phyloP scores from a whole-genome alignment of 2,329 filamentous ascomycete genomes.

The Aspergillus arachidicola region DNA sequence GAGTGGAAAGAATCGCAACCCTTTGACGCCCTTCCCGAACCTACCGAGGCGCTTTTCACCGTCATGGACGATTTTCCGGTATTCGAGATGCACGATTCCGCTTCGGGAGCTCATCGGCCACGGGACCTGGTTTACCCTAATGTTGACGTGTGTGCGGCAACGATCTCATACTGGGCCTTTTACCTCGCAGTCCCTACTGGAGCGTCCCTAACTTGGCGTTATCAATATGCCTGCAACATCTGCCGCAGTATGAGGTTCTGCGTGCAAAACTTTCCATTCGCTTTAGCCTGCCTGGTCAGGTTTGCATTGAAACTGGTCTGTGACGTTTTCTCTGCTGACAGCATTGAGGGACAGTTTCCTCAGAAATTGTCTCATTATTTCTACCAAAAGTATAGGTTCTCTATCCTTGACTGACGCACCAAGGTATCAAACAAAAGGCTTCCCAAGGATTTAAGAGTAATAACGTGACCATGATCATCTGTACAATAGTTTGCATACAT shows the following conservation, averaged over 20 bases:
- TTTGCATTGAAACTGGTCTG: neutral
- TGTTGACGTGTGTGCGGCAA: neutral
- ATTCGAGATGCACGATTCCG: neutral
- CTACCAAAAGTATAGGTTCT: slow-evolving; percentile 1
- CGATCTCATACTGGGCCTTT: neutral
- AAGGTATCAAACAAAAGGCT: neutral
- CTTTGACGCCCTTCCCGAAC: neutral
- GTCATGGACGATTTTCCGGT: neutral
- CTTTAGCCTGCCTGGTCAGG: neutral
- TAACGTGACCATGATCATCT: neutral
- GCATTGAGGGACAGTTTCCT: neutral
- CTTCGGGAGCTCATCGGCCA: neutral
- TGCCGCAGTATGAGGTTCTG: slow-evolving; percentile 4
- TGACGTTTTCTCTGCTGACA: neutral
- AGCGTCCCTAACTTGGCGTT: neutral
- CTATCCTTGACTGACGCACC: neutral
- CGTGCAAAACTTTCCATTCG: slow-evolving; percentile 2
- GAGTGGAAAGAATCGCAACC: neutral
- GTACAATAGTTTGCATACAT: neutral
- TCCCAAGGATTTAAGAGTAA: neutral
- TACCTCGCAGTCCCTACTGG: neutral
- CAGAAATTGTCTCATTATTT: neutral
- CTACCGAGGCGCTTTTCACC: neutral
- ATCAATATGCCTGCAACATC: neutral
- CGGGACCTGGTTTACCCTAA: neutral